A percentile compares a stretch with the other conserved stretches of the same genome.
These are phyloP conservation scores for Corynascus novoguineensis DNA, from an alignment of 495 filamentous ascomycete species.

Conservation along the genomic window DNA sequence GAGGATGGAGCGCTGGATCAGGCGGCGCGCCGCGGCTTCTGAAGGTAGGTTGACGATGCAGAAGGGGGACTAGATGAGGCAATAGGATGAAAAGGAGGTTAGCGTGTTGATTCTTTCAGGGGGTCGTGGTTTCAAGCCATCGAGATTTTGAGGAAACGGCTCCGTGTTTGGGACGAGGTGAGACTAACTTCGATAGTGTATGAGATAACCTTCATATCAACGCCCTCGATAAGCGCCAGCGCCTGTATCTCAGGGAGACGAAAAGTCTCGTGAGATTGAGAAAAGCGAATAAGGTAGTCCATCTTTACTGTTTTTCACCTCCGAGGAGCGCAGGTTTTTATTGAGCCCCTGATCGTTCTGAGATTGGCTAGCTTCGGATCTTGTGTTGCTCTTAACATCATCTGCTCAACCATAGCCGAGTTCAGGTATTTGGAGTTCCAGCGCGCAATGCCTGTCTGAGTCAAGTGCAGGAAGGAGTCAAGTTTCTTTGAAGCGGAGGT, in stretches of 20 bases:
- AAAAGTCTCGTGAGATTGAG: slow-evolving; percentile 85
- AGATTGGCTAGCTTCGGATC: neutral
- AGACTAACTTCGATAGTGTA: slow-evolving; percentile 66
- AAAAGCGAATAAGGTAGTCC: slow-evolving; percentile 87
- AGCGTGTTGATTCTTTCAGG: slow-evolving; percentile 11
- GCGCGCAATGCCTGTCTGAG: neutral
- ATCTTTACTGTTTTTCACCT: slow-evolving; percentile 38
- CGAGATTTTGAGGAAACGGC: neutral
- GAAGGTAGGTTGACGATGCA: slow-evolving; percentile 68
- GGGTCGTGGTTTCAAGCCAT: slow-evolving; percentile 4
- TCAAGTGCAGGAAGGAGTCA: neutral
- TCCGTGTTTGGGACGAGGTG: neutral
- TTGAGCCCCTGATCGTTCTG: neutral
- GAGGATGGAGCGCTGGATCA: slow-evolving; percentile 74
- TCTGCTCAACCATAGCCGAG: neutral
- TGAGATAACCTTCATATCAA: slow-evolving; percentile 63
- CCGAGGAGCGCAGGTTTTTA: neutral
- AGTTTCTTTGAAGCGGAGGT: slow-evolving; percentile 4
- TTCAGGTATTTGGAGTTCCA: neutral
- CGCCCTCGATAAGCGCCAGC: slow-evolving; percentile 60
- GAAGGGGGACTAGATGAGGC: slow-evolving; percentile 66
- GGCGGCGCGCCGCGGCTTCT: slow-evolving; percentile 54
- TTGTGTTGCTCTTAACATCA: neutral
- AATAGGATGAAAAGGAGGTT: neutral
- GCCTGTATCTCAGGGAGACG: slow-evolving; percentile 80